Conservation (phyloP, 2,329 filamentous ascomycete genomes). For the Arachnopeziza araneosa region DNA sequence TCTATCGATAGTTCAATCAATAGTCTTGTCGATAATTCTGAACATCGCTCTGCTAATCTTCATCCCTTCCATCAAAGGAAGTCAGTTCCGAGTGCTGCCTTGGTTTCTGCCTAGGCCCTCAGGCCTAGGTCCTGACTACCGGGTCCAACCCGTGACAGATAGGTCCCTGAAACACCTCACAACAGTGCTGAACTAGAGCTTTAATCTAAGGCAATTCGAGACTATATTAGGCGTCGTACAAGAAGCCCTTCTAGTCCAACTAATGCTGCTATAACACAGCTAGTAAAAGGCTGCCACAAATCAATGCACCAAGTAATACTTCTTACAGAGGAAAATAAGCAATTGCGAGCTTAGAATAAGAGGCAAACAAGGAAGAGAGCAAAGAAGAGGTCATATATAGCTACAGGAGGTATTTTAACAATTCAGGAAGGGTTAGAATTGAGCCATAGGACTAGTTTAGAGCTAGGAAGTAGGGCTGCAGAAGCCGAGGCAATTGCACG, state of each 20-base stretch:
- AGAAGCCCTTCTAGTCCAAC: background rate
- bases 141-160: no score
- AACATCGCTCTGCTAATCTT: no score
- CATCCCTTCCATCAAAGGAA: no score
- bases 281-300: background rate
- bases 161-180: background rate
- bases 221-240: background rate
- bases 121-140: no score
- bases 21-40: no score
- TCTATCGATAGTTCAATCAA: no score
- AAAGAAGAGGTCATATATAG: background rate
- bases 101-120: no score
- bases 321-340: background rate
- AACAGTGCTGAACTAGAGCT: background rate
- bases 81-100: no score
- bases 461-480: slow-evolving; percentile 2
- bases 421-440: background rate
- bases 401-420: background rate
- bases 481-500: background rate
- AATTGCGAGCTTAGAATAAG: background rate
- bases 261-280: background rate
- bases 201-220: background rate
- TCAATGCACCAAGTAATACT: background rate
- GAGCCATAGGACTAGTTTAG: background rate
- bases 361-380: background rate